Percentiles rank a stretch among this genome's conserved stretches.
Conservation (phyloP, 352 stramenopile species). For the Bremia lactucae region DNA sequence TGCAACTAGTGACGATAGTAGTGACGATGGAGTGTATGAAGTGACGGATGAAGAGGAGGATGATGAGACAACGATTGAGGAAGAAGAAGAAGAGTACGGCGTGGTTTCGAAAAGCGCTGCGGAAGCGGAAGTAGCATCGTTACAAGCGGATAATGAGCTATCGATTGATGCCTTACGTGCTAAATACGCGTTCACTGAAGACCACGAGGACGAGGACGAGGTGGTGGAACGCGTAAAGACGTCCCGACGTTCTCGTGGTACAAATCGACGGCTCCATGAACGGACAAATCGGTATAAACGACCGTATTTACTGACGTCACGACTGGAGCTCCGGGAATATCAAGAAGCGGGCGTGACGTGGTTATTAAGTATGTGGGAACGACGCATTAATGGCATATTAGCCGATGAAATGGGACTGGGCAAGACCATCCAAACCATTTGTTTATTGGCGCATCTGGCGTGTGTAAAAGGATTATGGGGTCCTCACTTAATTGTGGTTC, state of each 20-base stretch:
- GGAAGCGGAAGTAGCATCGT: constrained; percentile 76
- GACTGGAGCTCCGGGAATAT: constrained; percentile 62
- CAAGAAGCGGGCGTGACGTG: constrained; percentile 91
- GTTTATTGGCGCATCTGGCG: constrained; percentile 92
- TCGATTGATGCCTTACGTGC: constrained; percentile 81
- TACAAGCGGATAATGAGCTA: constrained; percentile 88
- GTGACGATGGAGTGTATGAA: constrained; percentile 20
- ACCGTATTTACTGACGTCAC: constrained; percentile 58
- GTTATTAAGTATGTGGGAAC: constrained; percentile 95
- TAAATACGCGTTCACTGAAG: constrained; percentile 24
- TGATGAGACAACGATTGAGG: constrained; percentile 87
- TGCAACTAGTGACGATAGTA: no score
- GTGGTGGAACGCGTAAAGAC: no score
- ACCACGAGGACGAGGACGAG: constrained; percentile 8
- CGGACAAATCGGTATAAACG: constrained; percentile 37
- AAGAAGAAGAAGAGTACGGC: constrained; percentile 49
- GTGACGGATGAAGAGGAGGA: constrained; percentile 38
- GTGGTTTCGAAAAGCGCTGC: constrained; percentile 29
- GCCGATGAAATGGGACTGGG: constrained; percentile 94
- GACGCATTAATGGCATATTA: constrained; percentile 97
- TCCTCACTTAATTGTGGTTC: constrained; percentile 97
- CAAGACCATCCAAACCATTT: constrained; percentile 99
- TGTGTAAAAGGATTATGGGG: constrained; percentile 89
- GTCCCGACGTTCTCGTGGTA: no score
- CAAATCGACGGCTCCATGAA: no score